Conservation (phyloP, 2,329 filamentous ascomycete genomes). For the Alternaria tenuissima region DNA sequence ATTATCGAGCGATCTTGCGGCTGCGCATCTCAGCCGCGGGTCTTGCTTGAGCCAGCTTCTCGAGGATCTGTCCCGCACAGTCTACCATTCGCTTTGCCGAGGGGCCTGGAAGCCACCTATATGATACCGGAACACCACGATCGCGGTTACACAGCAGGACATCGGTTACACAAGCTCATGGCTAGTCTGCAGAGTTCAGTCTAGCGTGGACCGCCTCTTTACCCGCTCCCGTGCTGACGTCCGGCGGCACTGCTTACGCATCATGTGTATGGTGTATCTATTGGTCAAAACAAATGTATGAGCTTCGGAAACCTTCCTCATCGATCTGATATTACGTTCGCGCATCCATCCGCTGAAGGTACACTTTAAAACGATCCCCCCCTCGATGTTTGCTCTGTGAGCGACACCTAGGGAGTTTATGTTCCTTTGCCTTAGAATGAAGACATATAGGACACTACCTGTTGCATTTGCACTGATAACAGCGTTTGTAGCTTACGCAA, state of each 20-base stretch:
- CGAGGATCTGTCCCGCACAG: background rate
- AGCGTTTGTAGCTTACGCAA: background rate
- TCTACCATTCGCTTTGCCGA: too few species aligned
- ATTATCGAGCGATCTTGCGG: background rate
- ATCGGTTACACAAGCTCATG: background rate
- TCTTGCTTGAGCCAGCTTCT: background rate
- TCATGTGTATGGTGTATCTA: background rate
- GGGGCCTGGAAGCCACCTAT: background rate
- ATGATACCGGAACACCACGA: background rate
- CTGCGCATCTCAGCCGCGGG: background rate
- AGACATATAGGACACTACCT: background rate
- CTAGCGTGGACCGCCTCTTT: background rate
- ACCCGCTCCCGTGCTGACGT: background rate
- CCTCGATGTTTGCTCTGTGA: too few species aligned
- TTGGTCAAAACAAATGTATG: background rate
- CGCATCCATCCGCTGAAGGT: too few species aligned
- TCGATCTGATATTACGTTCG: background rate
- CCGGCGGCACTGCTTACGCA: conserved; percentile 6
- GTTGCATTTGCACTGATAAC: background rate
- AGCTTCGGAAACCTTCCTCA: background rate
- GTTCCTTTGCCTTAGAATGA: background rate
- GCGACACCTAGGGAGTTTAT: background rate
- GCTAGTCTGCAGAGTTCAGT: background rate
- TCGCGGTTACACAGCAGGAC: background rate
- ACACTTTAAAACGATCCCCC: background rate